Evolutionary conservation across 331 rosid genomes (phyloP).

Genomic region (Rhamnella rubrinervis): DNA sequence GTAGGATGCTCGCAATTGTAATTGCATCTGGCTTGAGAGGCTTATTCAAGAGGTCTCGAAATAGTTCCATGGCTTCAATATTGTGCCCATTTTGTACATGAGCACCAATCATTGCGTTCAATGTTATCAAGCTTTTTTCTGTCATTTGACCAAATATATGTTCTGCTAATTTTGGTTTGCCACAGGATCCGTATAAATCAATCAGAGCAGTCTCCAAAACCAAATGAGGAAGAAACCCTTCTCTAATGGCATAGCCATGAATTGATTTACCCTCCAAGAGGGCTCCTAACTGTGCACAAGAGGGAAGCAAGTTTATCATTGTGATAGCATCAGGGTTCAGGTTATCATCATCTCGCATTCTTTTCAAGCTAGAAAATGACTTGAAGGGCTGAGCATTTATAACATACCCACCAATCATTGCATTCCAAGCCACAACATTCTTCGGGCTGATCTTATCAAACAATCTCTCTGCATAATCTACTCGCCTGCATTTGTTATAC

Average conservation of each 20-base stretch:
- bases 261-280: conserved; percentile 46
- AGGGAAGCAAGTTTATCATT: conserved; percentile 47
- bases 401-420: conserved; percentile 48
- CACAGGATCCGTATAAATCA: conserved; percentile 44
- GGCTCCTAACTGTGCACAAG: conserved; percentile 43
- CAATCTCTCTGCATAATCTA: conserved; percentile 45
- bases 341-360: conserved; percentile 40
- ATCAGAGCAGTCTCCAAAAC: conserved; percentile 54
- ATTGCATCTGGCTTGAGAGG: conserved; percentile 39
- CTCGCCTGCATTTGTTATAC: conserved; percentile 46
- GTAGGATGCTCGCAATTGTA: conserved; percentile 53
- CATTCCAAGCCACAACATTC: conserved; percentile 58
- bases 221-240: conserved; percentile 52
- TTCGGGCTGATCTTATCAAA: conserved; percentile 32
- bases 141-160: conserved; percentile 37
- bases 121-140: conserved; percentile 35
- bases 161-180: conserved; percentile 36
- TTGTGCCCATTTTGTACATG: conserved; percentile 33
- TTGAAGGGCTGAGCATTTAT: conserved; percentile 17
- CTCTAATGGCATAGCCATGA: conserved; percentile 54
- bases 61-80: conserved; percentile 40
- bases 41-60: conserved; percentile 33
- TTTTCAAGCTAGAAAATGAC: conserved; percentile 41
- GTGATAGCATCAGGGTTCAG: conserved; percentile 42
- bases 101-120: conserved; percentile 56